Percentiles rank a stretch among this genome's conserved stretches.
Evolutionary conservation across 1,284 basidiomycete genomes (phyloP).

Genomic region (Puccinia horiana): DNA sequence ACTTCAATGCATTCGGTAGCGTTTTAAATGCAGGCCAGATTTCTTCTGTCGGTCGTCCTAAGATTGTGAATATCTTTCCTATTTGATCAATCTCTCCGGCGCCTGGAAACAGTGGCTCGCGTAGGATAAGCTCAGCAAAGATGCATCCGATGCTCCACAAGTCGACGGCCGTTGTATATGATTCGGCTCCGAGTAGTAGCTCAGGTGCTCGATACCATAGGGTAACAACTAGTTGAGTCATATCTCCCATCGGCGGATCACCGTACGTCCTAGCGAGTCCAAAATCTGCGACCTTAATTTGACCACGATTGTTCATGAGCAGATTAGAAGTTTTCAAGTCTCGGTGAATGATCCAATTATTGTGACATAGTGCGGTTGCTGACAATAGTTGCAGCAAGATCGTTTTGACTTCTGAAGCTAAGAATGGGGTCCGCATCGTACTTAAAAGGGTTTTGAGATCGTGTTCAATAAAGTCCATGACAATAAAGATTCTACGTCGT

Average conservation of each 20-base stretch:
- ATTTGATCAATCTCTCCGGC: slow-evolving; percentile 91
- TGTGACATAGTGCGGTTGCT: slow-evolving; percentile 86
- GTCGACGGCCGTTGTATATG: slow-evolving; percentile 95
- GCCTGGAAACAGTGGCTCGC: slow-evolving; percentile 93
- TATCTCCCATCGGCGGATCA: slow-evolving; percentile 88
- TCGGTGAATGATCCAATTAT: slow-evolving; percentile 95
- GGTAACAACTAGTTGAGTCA: slow-evolving; percentile 97
- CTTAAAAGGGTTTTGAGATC: slow-evolving; percentile 94
- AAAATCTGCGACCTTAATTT: slow-evolving; percentile 98
- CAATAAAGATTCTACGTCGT: slow-evolving; percentile 81
- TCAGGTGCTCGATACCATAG: slow-evolving; percentile 98
- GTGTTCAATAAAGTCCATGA: slow-evolving; percentile 99
- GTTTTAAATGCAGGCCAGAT: slow-evolving; percentile 81
- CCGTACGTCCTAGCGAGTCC: slow-evolving; percentile 92
- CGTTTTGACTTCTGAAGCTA: slow-evolving; percentile 97
- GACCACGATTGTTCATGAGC: slow-evolving; percentile 97
- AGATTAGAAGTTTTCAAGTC: slow-evolving; percentile 97
- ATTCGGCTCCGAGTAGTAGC: slow-evolving; percentile 87
- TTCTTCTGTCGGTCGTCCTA: slow-evolving; percentile 80
- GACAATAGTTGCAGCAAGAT: slow-evolving; percentile 90
- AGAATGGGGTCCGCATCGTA: slow-evolving; percentile 88
- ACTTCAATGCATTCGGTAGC: slow-evolving; percentile 76
- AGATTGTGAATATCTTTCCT: slow-evolving; percentile 74
- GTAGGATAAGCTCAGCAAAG: slow-evolving; percentile 90
- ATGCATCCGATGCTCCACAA: slow-evolving; percentile 99